Conservation (phyloP, 192 early-diverging fungal genomes). For the Jimgerdemannia flammicorona region DNA sequence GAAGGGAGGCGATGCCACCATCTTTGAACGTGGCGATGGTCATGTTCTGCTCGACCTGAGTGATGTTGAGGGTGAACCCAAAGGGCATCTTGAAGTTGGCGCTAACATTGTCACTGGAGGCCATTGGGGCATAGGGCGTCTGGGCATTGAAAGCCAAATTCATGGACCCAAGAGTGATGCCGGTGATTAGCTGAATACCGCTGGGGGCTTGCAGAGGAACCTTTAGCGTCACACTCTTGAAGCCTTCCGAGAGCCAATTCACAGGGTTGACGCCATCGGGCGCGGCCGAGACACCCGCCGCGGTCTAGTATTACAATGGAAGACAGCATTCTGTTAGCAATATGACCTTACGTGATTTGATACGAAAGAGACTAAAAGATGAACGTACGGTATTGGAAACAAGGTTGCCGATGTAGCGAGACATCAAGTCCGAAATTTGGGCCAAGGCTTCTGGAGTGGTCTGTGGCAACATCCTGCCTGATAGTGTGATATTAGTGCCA, state of each 20-base stretch:
- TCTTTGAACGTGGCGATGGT: slow-evolving; percentile 28
- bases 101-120: slow-evolving; percentile 37
- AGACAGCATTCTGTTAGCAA: no score
- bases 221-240: slow-evolving; percentile 45
- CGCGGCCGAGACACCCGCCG: slow-evolving; percentile 44
- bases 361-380: no score
- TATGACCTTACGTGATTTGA: no score
- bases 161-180: slow-evolving; percentile 47
- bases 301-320: slow-evolving; percentile 7
- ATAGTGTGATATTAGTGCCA: slow-evolving; percentile 44
- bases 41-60: slow-evolving; percentile 48
- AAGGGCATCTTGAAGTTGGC: slow-evolving; percentile 58
- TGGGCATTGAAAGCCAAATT: slow-evolving; percentile 45
- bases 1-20: slow-evolving; percentile 29
- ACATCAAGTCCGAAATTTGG: slow-evolving; percentile 46
- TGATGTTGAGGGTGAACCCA: slow-evolving; percentile 53
- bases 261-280: slow-evolving; percentile 45
- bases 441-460: slow-evolving; percentile 36
- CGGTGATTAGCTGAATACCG: slow-evolving; percentile 45
- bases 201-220: slow-evolving; percentile 39
- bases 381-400: slow-evolving; percentile 27
- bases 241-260: slow-evolving; percentile 43
- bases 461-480: slow-evolving; percentile 48
- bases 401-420: slow-evolving; percentile 43
- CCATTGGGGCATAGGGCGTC: slow-evolving; percentile 46